These are phyloP conservation scores for Sugiyamaella neomexicana DNA, from an alignment of 1,139 yeast species.

Conservation along the genomic window DNA sequence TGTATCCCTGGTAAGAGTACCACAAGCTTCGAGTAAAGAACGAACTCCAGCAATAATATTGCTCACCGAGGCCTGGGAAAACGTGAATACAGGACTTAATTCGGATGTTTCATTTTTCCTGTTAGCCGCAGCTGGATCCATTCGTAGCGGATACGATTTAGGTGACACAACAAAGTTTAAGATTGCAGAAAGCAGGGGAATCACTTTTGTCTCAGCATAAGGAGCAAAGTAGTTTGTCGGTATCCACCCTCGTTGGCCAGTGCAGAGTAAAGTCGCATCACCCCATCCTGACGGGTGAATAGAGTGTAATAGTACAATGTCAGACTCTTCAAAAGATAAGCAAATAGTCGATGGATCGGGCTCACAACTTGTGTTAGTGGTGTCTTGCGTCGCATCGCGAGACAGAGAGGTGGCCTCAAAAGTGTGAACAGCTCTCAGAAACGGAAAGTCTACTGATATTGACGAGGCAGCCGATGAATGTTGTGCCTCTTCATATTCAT, in stretches of 20 bases:
- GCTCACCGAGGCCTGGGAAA: constrained; percentile 49
- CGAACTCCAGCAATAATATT: constrained; percentile 83
- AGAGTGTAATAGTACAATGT: constrained; percentile 82
- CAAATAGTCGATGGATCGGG: constrained; percentile 72
- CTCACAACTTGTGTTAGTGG: constrained; percentile 13
- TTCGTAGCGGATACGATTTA: constrained; percentile 32
- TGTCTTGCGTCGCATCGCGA: constrained; percentile 39
- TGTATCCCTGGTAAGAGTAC: constrained; percentile 82
- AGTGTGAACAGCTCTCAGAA: constrained; percentile 66
- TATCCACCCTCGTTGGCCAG: constrained; percentile 89
- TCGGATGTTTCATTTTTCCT: neutral
- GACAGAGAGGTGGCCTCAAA: constrained; percentile 67
- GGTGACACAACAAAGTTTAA: constrained; percentile 77
- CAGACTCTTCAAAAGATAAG: constrained; percentile 75
- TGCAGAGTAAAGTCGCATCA: constrained; percentile 76
- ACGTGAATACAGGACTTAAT: constrained; percentile 31
- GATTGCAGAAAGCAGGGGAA: constrained; percentile 64
- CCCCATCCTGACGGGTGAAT: constrained; percentile 98
- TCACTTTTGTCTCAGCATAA: constrained; percentile 53
- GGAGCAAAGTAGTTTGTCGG: constrained; percentile 82
- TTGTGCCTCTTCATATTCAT: constrained; percentile 16
- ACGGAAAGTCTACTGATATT: constrained; percentile 37
- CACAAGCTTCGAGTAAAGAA: constrained; percentile 68
- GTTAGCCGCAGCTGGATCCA: constrained; percentile 12
- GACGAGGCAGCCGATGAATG: constrained; percentile 20